Evolutionary conservation across 306 rosid genomes (phyloP).

Genomic region (Cajanus cajan): DNA sequence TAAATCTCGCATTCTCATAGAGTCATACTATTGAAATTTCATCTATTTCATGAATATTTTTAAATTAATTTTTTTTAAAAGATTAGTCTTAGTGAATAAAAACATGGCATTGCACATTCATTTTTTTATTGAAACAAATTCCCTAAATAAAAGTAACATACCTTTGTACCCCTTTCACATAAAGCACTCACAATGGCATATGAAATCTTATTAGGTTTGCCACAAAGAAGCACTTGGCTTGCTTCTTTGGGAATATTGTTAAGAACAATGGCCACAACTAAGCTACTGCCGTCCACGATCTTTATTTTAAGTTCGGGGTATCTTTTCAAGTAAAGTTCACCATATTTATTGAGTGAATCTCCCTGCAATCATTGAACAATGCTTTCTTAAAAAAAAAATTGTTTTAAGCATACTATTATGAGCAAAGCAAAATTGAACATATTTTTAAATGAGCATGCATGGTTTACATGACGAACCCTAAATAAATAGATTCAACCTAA

Average conservation of each 20-base stretch:
- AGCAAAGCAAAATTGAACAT: not conserved
- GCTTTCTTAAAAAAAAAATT: not conserved
- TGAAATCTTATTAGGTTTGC: constrained; percentile 60
- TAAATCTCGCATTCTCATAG: too few relatives aligned
- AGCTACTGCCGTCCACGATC: constrained; percentile 81
- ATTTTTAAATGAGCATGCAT: not conserved
- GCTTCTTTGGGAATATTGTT: constrained; percentile 59
- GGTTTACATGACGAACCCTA: not conserved
- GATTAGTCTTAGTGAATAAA: not conserved
- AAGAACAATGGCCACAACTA: constrained; percentile 59
- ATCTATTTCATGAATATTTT: not conserved
- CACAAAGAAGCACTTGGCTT: constrained; percentile 53
- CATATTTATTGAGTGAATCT: constrained; percentile 57
- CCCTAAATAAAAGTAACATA: constrained; percentile 13
- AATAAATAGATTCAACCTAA: not conserved
- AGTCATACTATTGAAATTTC: not conserved
- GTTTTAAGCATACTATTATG: not conserved
- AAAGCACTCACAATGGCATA: constrained; percentile 54
- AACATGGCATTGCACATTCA: not conserved
- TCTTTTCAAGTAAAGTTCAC: constrained; percentile 52
- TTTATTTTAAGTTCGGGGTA: constrained; percentile 56
- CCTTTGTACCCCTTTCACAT: constrained; percentile 62
- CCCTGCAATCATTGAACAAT: constrained; percentile 41
- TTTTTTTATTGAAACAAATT: not conserved
- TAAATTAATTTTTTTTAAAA: not conserved